phyloP scores from a whole-genome alignment of 805 yeast genomes.

The Saccharomycopsis sp. region DNA sequence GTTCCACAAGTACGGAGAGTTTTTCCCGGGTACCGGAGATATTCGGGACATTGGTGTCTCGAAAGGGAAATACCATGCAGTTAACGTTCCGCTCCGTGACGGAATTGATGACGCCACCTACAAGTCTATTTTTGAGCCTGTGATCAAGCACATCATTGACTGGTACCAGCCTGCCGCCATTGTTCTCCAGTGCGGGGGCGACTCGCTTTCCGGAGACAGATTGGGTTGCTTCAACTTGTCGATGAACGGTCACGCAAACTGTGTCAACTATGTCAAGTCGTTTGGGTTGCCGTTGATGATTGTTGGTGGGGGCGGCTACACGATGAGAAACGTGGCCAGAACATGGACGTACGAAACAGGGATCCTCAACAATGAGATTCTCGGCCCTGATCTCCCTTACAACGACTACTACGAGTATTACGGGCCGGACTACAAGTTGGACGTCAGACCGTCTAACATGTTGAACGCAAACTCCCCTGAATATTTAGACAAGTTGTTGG shows the following conservation, averaged over 20 bases:
- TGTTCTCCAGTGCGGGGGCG: constrained; percentile 98
- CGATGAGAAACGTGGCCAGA: constrained; percentile 93
- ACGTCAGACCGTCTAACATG: constrained; percentile 94
- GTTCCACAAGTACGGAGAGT: constrained; percentile 82
- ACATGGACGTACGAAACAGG: constrained; percentile 95
- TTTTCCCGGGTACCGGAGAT: constrained; percentile 91
- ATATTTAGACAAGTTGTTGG: constrained; percentile 75
- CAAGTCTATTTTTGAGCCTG: constrained; percentile 83
- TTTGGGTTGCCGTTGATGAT: constrained; percentile 89
- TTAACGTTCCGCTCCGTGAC: constrained; percentile 82
- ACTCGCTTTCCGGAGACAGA: constrained; percentile 91
- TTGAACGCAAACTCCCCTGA: constrained; percentile 93
- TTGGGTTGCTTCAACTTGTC: constrained; percentile 93
- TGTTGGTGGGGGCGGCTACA: constrained; percentile 97
- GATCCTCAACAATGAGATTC: constrained; percentile 67
- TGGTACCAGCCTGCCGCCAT: constrained; percentile 95
- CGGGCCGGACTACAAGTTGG: constrained; percentile 94
- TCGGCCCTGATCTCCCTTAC: constrained; percentile 79
- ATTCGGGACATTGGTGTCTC: constrained; percentile 79
- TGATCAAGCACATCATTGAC: constrained; percentile 66
- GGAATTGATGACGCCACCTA: constrained; percentile 85
- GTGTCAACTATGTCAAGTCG: constrained; percentile 79
- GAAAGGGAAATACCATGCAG: constrained; percentile 73
- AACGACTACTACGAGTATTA: constrained; percentile 95
- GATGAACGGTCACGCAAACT: constrained; percentile 93